Percentiles rank a stretch among this genome's conserved stretches.
Conservation (phyloP, 2,329 filamentous ascomycete species). For the Aspergillus spinulosporus region DNA sequence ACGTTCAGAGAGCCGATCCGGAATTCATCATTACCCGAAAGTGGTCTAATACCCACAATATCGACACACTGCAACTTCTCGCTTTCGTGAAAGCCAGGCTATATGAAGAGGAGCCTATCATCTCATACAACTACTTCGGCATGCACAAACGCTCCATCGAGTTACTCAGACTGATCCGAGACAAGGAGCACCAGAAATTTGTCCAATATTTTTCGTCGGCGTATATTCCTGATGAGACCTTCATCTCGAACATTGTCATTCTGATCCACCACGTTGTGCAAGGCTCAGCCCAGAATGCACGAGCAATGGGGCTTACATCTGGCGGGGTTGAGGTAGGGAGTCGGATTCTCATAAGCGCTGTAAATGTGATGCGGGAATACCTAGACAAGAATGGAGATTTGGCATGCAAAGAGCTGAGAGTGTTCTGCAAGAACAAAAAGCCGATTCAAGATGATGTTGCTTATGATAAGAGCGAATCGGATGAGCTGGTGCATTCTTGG, state of each 20-base stretch:
- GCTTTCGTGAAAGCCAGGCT: slow-evolving; percentile 26
- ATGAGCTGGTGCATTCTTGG: slow-evolving; percentile 16
- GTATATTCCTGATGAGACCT: slow-evolving; percentile 30
- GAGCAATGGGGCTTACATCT: slow-evolving; percentile 17
- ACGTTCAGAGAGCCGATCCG: slow-evolving; percentile 10
- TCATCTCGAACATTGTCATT: slow-evolving; percentile 28
- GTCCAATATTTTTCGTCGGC: slow-evolving; percentile 28
- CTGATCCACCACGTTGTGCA: slow-evolving; percentile 28
- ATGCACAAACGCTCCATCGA: slow-evolving; percentile 33
- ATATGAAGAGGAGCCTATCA: slow-evolving; percentile 30
- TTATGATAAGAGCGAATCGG: slow-evolving; percentile 17
- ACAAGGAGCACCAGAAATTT: slow-evolving; percentile 31
- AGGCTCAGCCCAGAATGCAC: slow-evolving; percentile 22
- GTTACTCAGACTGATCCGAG: slow-evolving; percentile 27
- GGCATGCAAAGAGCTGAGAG: slow-evolving; percentile 29
- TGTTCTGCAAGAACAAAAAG: slow-evolving; percentile 30
- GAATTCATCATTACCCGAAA: slow-evolving; percentile 13
- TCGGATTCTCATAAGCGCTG: slow-evolving; percentile 28
- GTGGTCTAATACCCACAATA: slow-evolving; percentile 25
- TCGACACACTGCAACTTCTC: slow-evolving; percentile 28
- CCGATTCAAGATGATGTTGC: slow-evolving; percentile 23
- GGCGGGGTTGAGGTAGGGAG: slow-evolving; percentile 13
- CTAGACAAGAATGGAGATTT: slow-evolving; percentile 29
- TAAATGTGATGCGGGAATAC: slow-evolving; percentile 30
- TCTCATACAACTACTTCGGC: slow-evolving; percentile 33